Conservation (phyloP, 805 yeast species). For the Yamadazyma ubonensis region DNA sequence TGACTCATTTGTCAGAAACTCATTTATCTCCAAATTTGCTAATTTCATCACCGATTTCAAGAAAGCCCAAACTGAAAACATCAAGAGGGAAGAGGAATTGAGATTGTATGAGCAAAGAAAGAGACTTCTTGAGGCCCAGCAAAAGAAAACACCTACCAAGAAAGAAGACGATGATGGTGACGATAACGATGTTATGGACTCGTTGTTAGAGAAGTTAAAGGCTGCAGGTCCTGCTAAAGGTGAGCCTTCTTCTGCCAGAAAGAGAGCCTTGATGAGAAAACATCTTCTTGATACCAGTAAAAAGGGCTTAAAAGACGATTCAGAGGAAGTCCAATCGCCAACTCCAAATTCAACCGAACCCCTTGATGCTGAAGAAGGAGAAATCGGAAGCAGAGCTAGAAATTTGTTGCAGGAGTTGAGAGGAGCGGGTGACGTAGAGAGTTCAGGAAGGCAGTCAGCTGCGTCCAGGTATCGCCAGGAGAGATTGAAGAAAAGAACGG, state of each 20-base stretch:
- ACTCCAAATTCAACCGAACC: too few species aligned
- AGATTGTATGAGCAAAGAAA: conserved; percentile 74
- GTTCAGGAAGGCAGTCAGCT: conserved; percentile 28
- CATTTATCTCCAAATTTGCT: conserved; percentile 62
- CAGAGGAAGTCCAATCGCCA: conserved; percentile 8
- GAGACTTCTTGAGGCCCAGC: conserved; percentile 52
- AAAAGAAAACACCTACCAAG: conserved; percentile 21
- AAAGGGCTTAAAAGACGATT: conserved; percentile 2
- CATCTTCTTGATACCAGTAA: conserved; percentile 45
- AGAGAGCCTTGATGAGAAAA: conserved; percentile 73
- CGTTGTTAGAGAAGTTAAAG: conserved; percentile 78
- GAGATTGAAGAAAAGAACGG: conserved; percentile 9
- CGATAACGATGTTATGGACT: conserved; percentile 71
- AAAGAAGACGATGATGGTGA: conserved; percentile 36
- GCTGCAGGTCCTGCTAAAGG: conserved; percentile 79
- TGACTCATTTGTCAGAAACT: conserved; percentile 51
- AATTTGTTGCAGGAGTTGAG: conserved; percentile 61
- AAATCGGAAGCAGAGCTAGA: conserved; percentile 63
- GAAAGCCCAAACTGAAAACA: conserved; percentile 63
- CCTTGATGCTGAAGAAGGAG: too few species aligned
- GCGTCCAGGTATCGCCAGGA: conserved; percentile 45
- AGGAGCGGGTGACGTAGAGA: conserved; percentile 22
- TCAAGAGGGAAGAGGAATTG: conserved; percentile 66
- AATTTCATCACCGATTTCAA: conserved; percentile 61
- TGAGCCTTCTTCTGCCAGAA: conserved; percentile 76